Percentiles rank a stretch among this genome's conserved stretches.
Conservation (phyloP, 2,329 filamentous ascomycete species). For the Trichophyton schoenleinii region DNA sequence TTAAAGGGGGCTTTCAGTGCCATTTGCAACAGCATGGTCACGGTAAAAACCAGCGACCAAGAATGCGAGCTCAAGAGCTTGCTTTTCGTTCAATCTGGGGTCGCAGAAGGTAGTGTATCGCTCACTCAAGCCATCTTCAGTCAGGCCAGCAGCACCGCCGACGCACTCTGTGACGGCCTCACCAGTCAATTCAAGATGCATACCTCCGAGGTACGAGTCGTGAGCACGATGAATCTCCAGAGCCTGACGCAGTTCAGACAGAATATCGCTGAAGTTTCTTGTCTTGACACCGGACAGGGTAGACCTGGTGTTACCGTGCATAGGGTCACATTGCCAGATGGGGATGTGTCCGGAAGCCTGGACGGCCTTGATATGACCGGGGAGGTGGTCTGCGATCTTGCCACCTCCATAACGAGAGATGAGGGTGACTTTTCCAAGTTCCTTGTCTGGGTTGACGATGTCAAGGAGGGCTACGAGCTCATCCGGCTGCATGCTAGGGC, state of each 20-base stretch:
- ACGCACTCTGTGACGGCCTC: constrained; percentile 95
- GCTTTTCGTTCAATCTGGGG: constrained; percentile 90
- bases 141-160: constrained; percentile 74
- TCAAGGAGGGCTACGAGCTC: constrained; percentile 73
- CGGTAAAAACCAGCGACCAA: constrained; percentile 73
- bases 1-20: constrained; percentile 12
- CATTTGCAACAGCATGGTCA: constrained; percentile 27
- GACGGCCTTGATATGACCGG: constrained; percentile 77
- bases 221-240: constrained; percentile 72
- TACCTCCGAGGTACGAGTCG: constrained; percentile 77
- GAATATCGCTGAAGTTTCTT: constrained; percentile 77
- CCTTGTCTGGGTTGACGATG: constrained; percentile 67
- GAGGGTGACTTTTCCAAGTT: constrained; percentile 85
- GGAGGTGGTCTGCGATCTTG: constrained; percentile 63
- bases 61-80: constrained; percentile 89
- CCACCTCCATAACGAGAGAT: constrained; percentile 87
- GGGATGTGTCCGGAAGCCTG: constrained; percentile 63
- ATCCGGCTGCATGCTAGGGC: constrained; percentile 62
- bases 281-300: constrained; percentile 79
- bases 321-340: constrained; percentile 97
- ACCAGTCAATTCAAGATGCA: constrained; percentile 89
- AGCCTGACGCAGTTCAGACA: constrained; percentile 72
- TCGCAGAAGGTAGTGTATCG: constrained; percentile 97
- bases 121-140: constrained; percentile 73
- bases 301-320: constrained; percentile 69